Evolutionary conservation across 106 monocot species (phyloP).

Genomic region (Dioscorea alata): DNA sequence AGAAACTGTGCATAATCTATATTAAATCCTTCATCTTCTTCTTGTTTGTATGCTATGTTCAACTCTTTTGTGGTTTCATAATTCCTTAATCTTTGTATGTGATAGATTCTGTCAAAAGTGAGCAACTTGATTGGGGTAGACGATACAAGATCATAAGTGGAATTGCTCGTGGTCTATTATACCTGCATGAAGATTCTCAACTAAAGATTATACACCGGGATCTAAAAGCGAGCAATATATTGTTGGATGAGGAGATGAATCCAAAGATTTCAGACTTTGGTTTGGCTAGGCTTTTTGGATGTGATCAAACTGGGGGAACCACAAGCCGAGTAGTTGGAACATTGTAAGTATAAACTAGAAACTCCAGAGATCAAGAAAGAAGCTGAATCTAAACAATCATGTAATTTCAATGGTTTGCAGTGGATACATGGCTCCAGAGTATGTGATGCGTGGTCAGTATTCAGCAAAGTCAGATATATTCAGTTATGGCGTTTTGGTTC

Average conservation of each 20-base stretch:
- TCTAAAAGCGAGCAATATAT: conserved; percentile 13
- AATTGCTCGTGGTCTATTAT: conserved; percentile 11
- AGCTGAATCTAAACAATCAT: not conserved
- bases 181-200: conserved; percentile 9
- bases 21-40: no score
- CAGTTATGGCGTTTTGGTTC: conserved; percentile 8
- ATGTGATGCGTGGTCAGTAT: conserved; percentile 3
- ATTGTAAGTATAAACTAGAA: not conserved
- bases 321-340: conserved; percentile 7
- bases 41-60: no score
- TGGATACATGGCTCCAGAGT: conserved; percentile 21
- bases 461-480: conserved; percentile 5
- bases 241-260: conserved; percentile 3
- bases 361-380: not conserved
- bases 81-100: not conserved
- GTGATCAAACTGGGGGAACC: not conserved
- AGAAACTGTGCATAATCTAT: no score
- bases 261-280: conserved; percentile 12
- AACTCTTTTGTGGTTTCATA: not conserved
- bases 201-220: conserved; percentile 11
- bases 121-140: conserved; percentile 8
- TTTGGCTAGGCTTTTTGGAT: conserved; percentile 2
- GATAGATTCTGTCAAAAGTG: not conserved
- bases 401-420: not conserved
- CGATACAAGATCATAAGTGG: not conserved